Conservation (phyloP, 164 flowering plant species). For the Euptelea pleiosperma region DNA sequence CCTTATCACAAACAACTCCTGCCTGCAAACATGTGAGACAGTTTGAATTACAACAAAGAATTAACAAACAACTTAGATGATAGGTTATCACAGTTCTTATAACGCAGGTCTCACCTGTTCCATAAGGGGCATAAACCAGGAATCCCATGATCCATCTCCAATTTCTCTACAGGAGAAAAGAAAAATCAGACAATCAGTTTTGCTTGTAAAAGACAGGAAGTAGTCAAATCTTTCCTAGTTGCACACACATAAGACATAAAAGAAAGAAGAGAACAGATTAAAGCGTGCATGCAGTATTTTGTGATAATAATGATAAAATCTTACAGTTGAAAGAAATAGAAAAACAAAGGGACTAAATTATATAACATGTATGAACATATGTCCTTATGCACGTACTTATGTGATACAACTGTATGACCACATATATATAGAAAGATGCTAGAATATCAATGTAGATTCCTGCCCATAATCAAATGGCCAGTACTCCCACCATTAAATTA, state of each 20-base stretch:
- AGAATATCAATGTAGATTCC: no score
- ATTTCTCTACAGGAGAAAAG: conserved; percentile 58
- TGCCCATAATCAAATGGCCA: no score
- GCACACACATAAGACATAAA: neutral
- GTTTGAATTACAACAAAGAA: conserved; percentile 6
- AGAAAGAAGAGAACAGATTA: neutral
- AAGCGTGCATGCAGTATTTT: no score
- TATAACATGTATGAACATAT: no score
- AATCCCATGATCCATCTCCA: conserved; percentile 90
- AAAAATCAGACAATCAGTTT: conserved; percentile 3
- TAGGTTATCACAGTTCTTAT: neutral
- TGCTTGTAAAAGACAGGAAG: neutral
- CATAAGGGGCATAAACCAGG: conserved; percentile 81
- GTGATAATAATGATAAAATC: no score
- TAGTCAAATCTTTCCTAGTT: neutral
- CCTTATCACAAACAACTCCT: conserved; percentile 72
- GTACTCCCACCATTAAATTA: no score
- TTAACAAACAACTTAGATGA: neutral
- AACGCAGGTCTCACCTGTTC: conserved; percentile 50
- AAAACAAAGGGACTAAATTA: no score
- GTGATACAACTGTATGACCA: no score
- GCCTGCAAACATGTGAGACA: conserved; percentile 44
- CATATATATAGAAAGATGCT: no score
- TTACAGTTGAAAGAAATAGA: no score
- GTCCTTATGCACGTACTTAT: no score